Percentiles rank a stretch among this genome's conserved stretches.
phyloP scores from a whole-genome alignment of 352 stramenopile genomes.

The Thraustochytrium sp. region DNA sequence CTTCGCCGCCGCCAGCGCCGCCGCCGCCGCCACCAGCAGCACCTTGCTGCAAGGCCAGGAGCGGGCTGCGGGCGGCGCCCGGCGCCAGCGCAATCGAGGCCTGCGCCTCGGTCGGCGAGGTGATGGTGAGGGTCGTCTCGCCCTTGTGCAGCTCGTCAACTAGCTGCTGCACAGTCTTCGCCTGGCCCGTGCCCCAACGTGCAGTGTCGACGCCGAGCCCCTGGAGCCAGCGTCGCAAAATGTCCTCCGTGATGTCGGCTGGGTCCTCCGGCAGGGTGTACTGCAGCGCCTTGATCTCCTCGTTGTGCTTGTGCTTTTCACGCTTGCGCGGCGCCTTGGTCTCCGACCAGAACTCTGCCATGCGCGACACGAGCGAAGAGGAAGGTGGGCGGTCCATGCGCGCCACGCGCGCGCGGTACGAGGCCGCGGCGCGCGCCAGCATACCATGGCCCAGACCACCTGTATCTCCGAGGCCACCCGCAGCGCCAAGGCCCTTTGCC shows the following conservation, averaged over 20 bases:
- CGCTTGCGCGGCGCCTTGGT: background rate
- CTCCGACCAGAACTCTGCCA: background rate
- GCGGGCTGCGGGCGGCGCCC: no score
- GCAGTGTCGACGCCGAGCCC: background rate
- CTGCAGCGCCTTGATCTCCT: background rate
- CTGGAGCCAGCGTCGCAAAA: slow-evolving; percentile 5
- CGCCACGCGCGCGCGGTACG: background rate
- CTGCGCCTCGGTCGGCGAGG: background rate
- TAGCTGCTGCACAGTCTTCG: slow-evolving; percentile 14
- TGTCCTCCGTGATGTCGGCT: background rate
- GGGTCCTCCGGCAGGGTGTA: background rate
- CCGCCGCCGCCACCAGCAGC: background rate
- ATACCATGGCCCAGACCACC: no score
- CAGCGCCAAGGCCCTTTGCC: background rate
- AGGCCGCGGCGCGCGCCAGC: background rate
- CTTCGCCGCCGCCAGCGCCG: no score
- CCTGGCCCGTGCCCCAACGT: slow-evolving; percentile 30
- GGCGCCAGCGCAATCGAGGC: no score
- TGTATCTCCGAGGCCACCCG: no score
- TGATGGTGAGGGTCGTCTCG: background rate
- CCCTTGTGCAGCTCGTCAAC: slow-evolving; percentile 25
- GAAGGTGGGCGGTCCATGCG: background rate
- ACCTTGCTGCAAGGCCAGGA: background rate
- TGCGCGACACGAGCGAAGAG: background rate
- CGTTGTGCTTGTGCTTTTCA: background rate